Evolutionary conservation across 345 rosid species (phyloP).

Genomic region (Pseudoturritis turrita): DNA sequence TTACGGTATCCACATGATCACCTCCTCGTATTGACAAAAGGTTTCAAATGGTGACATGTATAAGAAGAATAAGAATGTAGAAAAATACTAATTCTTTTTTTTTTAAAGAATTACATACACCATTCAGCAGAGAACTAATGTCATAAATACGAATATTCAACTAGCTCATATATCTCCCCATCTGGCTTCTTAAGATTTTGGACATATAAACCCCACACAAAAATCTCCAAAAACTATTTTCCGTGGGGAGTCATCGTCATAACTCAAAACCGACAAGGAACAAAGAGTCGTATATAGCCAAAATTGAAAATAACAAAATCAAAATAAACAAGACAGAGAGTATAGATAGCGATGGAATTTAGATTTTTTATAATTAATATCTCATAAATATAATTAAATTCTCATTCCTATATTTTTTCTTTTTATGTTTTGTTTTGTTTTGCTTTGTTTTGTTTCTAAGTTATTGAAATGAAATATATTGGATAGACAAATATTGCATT

Average conservation of each 20-base stretch:
- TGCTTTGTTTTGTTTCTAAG: too few relatives aligned
- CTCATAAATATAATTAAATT: neutral
- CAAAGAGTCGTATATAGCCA: neutral
- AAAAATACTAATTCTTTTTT: neutral
- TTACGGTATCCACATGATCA: neutral
- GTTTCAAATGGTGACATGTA: neutral
- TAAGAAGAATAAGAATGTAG: neutral
- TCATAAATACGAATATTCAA: neutral
- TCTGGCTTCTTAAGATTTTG: neutral
- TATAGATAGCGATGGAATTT: neutral
- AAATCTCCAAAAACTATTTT: neutral
- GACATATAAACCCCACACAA: neutral
- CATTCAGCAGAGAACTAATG: too few relatives aligned
- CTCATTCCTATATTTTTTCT: too few relatives aligned
- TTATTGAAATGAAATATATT: too few relatives aligned
- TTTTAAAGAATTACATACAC: neutral
- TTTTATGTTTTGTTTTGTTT: too few relatives aligned
- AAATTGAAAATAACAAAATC: neutral
- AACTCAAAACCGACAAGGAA: neutral
- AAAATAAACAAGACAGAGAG: neutral
- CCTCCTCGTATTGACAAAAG: neutral
- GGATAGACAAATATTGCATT: too few relatives aligned
- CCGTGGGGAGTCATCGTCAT: neutral
- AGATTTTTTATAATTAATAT: neutral
- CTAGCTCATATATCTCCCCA: slow-evolving; percentile 2